Evolutionary conservation across 2,329 filamentous ascomycete species (phyloP), one percentile per base, ranked within the genome.

Genomic region (Taxawa tesnikishii): DNA sequence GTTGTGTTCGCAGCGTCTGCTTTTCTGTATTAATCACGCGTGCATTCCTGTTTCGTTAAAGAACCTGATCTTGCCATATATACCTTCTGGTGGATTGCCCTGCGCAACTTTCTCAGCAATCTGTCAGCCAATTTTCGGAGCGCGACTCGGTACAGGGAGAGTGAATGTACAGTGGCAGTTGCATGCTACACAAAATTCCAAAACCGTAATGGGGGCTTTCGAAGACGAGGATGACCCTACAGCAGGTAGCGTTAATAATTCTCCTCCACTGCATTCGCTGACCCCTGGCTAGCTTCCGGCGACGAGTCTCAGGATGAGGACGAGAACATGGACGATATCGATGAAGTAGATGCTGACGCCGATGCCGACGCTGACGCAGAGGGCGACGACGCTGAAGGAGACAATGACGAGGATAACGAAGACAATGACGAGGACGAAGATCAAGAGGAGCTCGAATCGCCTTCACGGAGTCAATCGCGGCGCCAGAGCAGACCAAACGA

Each of bases 361-460:
- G 53, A 55, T 11, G 53, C 19, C 9, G 55, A 49, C 28, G 54
- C 51, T 24, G 50, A 44, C 18, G 34, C 26, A 2, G 32, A 41
- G 8, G 34, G 30, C n/a, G 19, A 23, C 19, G 47, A 47, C 27
- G 55, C 56, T 23, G 49, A 40, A 18, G 49, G 49, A 7, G 49
- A 47, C 26, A 51, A 40, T 18, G 58, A 60, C 16, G 58, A 49
- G 4, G 53, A 56, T 3, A 55, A 55, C 2, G 51, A 56, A 5
- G 58, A 58, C 13, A 53, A 56, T n/a, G 52, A 52, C 26, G 55
- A 59, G 9, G 49, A 50, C 17, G 50, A 54, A 13, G 51, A 51
- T 15, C 45, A 58, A 19, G 58, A 64, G 29, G 59, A 65, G n/a
- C 40, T 49, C 11, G 62, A 65, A 29, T 62, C 60, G 23, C 60